A percentile compares a stretch with the other conserved stretches of the same genome.
These are phyloP conservation scores for Coccomyxa subellipsoidea DNA, from an alignment of 163 green algal genomes.

Conservation along the genomic window DNA sequence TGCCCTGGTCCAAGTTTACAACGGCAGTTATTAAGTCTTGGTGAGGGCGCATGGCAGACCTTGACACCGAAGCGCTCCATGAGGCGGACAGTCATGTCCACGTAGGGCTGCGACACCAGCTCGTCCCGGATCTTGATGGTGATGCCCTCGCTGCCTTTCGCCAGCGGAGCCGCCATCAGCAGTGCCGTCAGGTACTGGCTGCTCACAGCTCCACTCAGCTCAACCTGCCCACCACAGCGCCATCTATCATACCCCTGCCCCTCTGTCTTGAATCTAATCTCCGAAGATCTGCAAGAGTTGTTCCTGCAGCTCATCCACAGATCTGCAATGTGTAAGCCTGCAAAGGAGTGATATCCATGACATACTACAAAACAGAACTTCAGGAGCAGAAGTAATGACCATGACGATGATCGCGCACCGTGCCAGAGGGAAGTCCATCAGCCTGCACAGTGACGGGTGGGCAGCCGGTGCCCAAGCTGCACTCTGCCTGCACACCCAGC, in stretches of 20 bases:
- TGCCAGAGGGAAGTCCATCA: conserved; percentile 76
- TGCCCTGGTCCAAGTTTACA: too few relatives aligned
- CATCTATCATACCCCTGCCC: neutral
- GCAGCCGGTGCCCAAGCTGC: conserved; percentile 89
- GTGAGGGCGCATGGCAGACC: conserved; percentile 12
- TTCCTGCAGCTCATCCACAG: neutral
- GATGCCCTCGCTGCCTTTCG: conserved; percentile 59
- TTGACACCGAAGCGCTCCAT: conserved; percentile 92
- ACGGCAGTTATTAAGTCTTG: neutral
- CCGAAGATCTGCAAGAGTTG: too few relatives aligned
- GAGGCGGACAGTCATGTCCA: conserved; percentile 98
- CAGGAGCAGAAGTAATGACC: neutral
- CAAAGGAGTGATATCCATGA: neutral
- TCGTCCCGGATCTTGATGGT: conserved; percentile 87
- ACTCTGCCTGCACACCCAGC: conserved; percentile 91
- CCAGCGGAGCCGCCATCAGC: conserved; percentile 93
- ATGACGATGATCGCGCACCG: conserved; percentile 35
- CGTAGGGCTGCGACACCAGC: conserved; percentile 93
- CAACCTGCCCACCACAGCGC: conserved; percentile 47
- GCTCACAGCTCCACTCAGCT: conserved; percentile 80
- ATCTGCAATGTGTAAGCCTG: neutral
- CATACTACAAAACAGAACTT: too few relatives aligned
- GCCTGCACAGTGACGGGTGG: conserved; percentile 84
- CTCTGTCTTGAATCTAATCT: neutral
- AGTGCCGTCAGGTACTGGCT: conserved; percentile 93